Conservation (phyloP, 768 basidiomycete genomes). For the Panus rudis region DNA sequence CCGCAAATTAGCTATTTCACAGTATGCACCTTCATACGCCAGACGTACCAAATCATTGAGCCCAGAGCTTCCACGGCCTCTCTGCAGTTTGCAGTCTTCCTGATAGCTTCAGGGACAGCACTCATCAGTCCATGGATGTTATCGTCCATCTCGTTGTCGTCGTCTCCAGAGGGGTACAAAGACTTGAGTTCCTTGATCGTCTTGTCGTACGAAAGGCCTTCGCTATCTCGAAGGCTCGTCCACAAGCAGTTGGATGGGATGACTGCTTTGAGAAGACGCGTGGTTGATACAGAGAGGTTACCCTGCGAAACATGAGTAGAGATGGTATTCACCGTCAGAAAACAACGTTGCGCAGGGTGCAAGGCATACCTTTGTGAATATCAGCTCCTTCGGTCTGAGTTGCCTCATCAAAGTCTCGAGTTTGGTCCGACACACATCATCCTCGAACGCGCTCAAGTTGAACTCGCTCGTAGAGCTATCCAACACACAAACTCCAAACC, state of each 20-base stretch:
- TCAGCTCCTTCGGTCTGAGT: constrained; percentile 83
- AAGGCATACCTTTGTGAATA: constrained; percentile 71
- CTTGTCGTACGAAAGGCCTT: constrained; percentile 73
- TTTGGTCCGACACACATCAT: constrained; percentile 88
- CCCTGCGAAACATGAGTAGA: constrained; percentile 42
- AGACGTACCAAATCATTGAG: constrained; percentile 76
- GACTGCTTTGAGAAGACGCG: constrained; percentile 72
- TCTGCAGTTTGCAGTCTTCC: constrained; percentile 57
- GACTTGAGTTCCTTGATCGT: constrained; percentile 61
- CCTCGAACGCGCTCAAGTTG: constrained; percentile 81
- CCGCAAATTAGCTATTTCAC: background rate
- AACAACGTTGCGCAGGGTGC: background rate
- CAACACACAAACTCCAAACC: constrained; percentile 86
- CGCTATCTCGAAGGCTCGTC: constrained; percentile 77
- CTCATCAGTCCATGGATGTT: constrained; percentile 31
- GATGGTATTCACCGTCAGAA: background rate
- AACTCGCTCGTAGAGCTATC: constrained; percentile 97
- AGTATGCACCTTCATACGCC: constrained; percentile 24
- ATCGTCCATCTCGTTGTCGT: constrained; percentile 40
- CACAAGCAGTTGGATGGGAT: constrained; percentile 80
- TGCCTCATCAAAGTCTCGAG: constrained; percentile 92
- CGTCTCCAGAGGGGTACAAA: constrained; percentile 47
- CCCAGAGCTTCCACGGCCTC: constrained; percentile 82
- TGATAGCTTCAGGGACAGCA: constrained; percentile 64
- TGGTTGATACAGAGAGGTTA: constrained; percentile 77